Conservation (phyloP, 768 basidiomycete genomes). For the Asterophora parasitica region DNA sequence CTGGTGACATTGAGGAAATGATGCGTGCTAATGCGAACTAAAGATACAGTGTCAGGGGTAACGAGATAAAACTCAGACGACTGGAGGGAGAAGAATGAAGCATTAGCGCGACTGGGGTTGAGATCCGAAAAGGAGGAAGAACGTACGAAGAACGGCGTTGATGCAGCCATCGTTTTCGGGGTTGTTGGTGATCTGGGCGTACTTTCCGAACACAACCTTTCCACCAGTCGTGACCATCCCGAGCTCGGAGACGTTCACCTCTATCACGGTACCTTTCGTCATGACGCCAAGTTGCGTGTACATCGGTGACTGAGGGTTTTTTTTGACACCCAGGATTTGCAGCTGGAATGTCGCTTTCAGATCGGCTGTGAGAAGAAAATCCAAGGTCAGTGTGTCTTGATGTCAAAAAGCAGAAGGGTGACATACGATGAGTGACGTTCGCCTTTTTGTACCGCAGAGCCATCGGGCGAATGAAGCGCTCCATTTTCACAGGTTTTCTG, state of each 20-base stretch:
- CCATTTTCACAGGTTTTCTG: slow-evolving; percentile 98
- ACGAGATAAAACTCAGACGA: slow-evolving; percentile 21
- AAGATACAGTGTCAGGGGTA: slow-evolving; percentile 13
- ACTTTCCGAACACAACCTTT: slow-evolving; percentile 91
- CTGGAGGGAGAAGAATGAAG: slow-evolving; percentile 11
- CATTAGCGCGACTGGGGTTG: not conserved
- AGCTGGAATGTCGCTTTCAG: slow-evolving; percentile 98
- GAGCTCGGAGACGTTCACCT: slow-evolving; percentile 98
- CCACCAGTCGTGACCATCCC: slow-evolving; percentile 97
- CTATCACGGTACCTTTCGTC: slow-evolving; percentile 97
- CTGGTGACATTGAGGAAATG: not conserved
- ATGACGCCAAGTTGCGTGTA: slow-evolving; percentile 94
- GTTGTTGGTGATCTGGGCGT: slow-evolving; percentile 91
- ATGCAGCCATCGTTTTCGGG: slow-evolving; percentile 97
- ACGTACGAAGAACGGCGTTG: slow-evolving; percentile 87
- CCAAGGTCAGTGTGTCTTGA: not conserved
- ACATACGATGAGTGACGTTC: slow-evolving; percentile 95
- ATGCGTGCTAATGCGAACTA: slow-evolving; percentile 1
- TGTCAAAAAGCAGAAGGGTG: not conserved
- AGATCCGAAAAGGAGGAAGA: not conserved
- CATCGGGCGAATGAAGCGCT: slow-evolving; percentile 96
- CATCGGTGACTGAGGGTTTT: slow-evolving; percentile 99
- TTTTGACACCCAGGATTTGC: slow-evolving; percentile 96
- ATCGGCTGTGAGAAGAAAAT: slow-evolving; percentile 56
- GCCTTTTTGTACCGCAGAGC: slow-evolving; percentile 97